Conservation (phyloP, 2,329 filamentous ascomycete species). For the Apiospora kogelbergensis region DNA sequence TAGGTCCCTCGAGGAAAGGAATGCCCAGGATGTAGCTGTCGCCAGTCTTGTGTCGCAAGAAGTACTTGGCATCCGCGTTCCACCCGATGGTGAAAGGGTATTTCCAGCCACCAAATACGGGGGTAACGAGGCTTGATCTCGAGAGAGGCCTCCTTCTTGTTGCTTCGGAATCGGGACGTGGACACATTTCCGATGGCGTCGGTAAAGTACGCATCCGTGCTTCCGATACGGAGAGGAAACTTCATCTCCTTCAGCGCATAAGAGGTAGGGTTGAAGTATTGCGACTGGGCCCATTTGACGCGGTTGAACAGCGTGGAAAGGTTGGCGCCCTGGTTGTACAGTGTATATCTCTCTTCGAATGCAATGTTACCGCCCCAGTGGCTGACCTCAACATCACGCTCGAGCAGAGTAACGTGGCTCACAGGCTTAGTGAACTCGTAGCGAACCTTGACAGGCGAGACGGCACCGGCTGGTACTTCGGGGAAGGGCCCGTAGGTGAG, state of each 20-base stretch:
- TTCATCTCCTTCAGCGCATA: conserved; percentile 79
- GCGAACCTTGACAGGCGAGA: conserved; percentile 72
- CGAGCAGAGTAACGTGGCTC: conserved; percentile 73
- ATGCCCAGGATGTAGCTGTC: conserved; percentile 85
- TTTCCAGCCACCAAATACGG: conserved; percentile 97
- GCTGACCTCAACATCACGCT: conserved; percentile 91
- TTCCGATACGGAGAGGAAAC: conserved; percentile 77
- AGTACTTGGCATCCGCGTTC: conserved; percentile 81
- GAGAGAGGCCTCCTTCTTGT: conserved; percentile 74
- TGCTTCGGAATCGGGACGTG: conserved; percentile 82
- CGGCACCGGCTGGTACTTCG: conserved; percentile 75
- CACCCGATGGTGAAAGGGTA: conserved; percentile 96
- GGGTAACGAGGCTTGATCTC: conserved; percentile 94
- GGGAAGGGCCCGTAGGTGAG: conserved; percentile 90
- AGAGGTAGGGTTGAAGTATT: conserved; percentile 75
- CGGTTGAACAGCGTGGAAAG: conserved; percentile 72
- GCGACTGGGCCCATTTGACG: conserved; percentile 70
- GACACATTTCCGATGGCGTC: conserved; percentile 97
- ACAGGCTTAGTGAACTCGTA: conserved; percentile 96
- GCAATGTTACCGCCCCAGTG: conserved; percentile 98
- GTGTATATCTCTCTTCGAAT: conserved; percentile 89
- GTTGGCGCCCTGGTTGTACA: conserved; percentile 83
- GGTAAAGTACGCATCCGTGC: conserved; percentile 87
- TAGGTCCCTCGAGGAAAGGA: conserved; percentile 91
- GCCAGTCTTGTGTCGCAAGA: conserved; percentile 65